A percentile compares a stretch with the other conserved stretches of the same genome.
Evolutionary conservation across 2,329 filamentous ascomycete species (phyloP).

Genomic region (Penicillium sp.): DNA sequence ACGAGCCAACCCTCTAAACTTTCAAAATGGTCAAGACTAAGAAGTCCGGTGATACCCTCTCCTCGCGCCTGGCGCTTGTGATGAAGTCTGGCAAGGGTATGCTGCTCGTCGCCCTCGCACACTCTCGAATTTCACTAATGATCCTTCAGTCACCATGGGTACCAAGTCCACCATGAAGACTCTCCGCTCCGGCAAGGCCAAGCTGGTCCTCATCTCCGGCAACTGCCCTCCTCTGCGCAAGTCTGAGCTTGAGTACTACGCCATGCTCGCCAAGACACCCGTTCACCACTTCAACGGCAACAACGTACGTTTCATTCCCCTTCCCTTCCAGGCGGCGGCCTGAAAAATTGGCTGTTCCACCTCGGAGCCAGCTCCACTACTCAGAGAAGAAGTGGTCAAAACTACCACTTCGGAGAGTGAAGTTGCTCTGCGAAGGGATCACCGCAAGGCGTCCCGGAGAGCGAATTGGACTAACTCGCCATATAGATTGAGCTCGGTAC

Average conservation of each 20-base stretch:
- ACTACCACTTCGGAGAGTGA: conserved; percentile 28
- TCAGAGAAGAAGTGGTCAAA: conserved; percentile 25
- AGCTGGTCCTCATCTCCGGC: conserved; percentile 92
- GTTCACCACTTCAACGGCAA: conserved; percentile 98
- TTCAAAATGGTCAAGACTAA: conserved; percentile 63
- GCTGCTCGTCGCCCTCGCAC: conserved; percentile 3
- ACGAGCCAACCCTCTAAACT: conserved; percentile 24
- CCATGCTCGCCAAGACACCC: conserved; percentile 87
- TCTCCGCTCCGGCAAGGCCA: conserved; percentile 94
- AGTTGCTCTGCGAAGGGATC: conserved; percentile 31
- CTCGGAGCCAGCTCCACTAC: conserved; percentile 27
- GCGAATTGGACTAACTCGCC: conserved; percentile 23
- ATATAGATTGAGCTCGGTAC: conserved; percentile 94
- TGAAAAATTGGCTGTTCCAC: conserved; percentile 14
- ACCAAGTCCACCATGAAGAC: conserved; percentile 89
- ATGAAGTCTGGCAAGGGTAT: conserved; percentile 55
- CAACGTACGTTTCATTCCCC: conserved; percentile 73
- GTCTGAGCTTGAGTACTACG: conserved; percentile 94
- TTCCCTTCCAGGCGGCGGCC: conserved; percentile 16
- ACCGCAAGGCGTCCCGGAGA: conserved; percentile 24
- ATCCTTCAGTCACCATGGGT: conserved; percentile 66
- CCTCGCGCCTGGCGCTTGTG: conserved; percentile 65
- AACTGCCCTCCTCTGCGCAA: conserved; percentile 98
- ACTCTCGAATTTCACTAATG: conserved; percentile 4
- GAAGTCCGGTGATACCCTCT: conserved; percentile 79